phyloP scores from a whole-genome alignment of 139 green algal genomes.

The Mychonastes homosphaera region DNA sequence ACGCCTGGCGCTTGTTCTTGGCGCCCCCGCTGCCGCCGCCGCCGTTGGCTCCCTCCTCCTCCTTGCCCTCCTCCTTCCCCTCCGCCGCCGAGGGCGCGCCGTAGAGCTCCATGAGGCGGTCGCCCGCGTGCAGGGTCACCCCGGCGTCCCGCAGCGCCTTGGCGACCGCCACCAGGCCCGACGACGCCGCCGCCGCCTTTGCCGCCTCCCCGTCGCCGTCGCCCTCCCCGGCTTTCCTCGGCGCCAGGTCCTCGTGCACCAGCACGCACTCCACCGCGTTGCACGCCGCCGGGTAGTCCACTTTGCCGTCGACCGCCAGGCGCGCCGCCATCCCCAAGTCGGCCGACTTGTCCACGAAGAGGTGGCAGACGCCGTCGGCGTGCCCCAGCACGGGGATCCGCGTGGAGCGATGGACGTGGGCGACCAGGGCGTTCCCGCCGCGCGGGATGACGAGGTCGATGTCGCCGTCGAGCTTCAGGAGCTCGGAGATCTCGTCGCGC shows the following conservation, averaged over 20 bases:
- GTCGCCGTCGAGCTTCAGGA: slow-evolving; percentile 82
- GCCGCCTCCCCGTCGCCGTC: no score
- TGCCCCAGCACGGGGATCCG: slow-evolving; percentile 97
- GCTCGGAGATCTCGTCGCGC: slow-evolving; percentile 78
- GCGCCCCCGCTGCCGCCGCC: neutral
- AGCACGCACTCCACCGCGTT: slow-evolving; percentile 91
- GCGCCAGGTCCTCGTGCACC: slow-evolving; percentile 46
- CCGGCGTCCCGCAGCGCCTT: slow-evolving; percentile 44
- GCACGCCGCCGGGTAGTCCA: slow-evolving; percentile 96
- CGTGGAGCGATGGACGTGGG: slow-evolving; percentile 52
- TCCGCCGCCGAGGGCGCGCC: no score
- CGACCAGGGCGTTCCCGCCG: slow-evolving; percentile 63
- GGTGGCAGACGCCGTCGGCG: slow-evolving; percentile 96
- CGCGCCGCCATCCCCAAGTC: slow-evolving; percentile 40
- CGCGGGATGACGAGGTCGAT: slow-evolving; percentile 98
- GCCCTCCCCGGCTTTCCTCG: no score
- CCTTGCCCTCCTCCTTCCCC: no score
- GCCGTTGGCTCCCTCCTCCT: slow-evolving; percentile 5
- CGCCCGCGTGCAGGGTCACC: no score
- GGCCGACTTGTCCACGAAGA: slow-evolving; percentile 80
- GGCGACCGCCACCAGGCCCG: slow-evolving; percentile 31
- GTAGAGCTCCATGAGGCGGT: no score
- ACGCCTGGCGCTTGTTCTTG: neutral
- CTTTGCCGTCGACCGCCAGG: slow-evolving; percentile 76
- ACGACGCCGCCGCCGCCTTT: no score